phyloP scores from a whole-genome alignment of 345 rosid species.

The Eucalyptus coolabah region DNA sequence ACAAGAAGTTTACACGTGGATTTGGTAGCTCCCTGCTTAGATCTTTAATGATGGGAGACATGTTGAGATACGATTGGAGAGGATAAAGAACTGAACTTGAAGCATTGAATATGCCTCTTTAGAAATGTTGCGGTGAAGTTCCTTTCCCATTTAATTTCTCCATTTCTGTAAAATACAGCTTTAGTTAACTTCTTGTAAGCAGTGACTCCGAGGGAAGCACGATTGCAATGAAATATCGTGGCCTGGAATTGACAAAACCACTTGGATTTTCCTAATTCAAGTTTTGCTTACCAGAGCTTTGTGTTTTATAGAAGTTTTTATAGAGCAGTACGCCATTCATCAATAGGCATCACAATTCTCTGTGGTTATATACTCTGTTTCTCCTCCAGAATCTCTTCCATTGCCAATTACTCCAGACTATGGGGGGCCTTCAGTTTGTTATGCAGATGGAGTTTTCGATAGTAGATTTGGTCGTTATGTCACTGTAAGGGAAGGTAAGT shows the following conservation, averaged over 20 bases:
- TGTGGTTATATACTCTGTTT: not conserved
- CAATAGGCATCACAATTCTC: not conserved
- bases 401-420: conserved; percentile 69
- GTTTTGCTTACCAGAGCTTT: not conserved
- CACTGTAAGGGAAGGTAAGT: conserved; percentile 78
- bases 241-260: not conserved
- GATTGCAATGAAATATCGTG: not conserved
- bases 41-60: not conserved
- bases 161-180: conserved; percentile 5
- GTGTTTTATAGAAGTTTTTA: not conserved
- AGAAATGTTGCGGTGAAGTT: not conserved
- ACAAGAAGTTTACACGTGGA: not conserved
- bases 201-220: not conserved
- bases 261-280: not conserved
- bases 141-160: not conserved
- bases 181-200: not conserved
- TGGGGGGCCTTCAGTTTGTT: conserved; percentile 48
- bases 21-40: not conserved
- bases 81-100: not conserved
- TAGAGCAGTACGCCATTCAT: not conserved
- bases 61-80: not conserved
- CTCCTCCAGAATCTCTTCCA: conserved; percentile 36
- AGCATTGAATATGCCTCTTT: not conserved
- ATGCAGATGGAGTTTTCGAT: conserved; percentile 85
- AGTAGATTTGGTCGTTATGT: conserved; percentile 44